phyloP scores from a whole-genome alignment of 2,329 filamentous ascomycete species.

The Tolypocladium paradoxum region DNA sequence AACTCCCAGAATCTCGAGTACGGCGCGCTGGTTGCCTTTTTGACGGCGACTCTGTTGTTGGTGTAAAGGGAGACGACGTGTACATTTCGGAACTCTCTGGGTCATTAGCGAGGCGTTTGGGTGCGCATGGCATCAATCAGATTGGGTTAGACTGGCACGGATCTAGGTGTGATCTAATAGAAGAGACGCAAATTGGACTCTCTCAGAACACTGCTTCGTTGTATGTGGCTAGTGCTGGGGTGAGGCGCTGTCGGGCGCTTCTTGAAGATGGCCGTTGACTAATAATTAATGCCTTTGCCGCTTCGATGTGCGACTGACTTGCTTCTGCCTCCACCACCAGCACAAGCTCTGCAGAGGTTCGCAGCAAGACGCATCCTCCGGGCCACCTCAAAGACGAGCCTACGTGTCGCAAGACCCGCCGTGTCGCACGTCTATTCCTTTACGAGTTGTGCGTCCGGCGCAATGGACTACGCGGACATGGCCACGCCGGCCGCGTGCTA shows the following conservation, averaged over 20 bases:
- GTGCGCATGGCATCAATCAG: neutral
- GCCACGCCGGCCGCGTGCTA: constrained; percentile 65
- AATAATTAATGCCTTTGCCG: neutral
- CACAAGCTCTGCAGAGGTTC: neutral
- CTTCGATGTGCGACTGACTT: neutral
- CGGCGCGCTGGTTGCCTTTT: constrained; percentile 31
- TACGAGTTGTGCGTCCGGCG: neutral
- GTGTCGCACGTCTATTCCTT: neutral
- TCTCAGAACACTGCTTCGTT: neutral
- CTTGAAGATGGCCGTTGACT: neutral
- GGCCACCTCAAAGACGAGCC: neutral
- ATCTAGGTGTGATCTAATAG: neutral
- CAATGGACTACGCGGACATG: constrained; percentile 36
- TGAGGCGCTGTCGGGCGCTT: neutral
- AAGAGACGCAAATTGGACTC: neutral
- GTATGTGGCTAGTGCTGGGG: too few species aligned
- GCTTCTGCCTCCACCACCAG: neutral
- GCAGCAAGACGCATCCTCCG: neutral
- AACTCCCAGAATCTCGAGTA: constrained; percentile 14
- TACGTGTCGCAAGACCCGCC: neutral
- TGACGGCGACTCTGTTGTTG: constrained; percentile 30
- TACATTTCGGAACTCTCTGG: neutral
- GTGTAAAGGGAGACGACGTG: constrained; percentile 7
- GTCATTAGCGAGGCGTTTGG: neutral
- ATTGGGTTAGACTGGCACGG: neutral